Percentiles rank a stretch among this genome's conserved stretches.
Evolutionary conservation across 345 rosid species (phyloP).

Genomic region (Cardamine resedifolia): DNA sequence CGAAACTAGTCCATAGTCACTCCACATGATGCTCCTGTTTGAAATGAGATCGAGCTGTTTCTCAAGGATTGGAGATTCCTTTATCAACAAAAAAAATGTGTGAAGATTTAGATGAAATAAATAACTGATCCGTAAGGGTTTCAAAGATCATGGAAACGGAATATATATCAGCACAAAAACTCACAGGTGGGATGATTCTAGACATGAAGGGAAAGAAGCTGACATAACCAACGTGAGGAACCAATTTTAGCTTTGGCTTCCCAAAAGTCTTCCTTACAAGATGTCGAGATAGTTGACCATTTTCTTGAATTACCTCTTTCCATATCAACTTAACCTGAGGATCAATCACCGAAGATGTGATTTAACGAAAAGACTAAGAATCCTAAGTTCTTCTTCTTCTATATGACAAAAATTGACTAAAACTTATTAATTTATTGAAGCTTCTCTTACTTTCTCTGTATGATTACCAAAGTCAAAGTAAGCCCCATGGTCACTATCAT

Average conservation of each 20-base stretch:
- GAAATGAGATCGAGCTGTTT: slow-evolving; percentile 91
- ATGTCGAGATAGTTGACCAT: slow-evolving; percentile 57
- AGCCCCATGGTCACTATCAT: slow-evolving; percentile 71
- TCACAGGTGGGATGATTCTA: slow-evolving; percentile 85
- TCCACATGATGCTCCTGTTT: slow-evolving; percentile 74
- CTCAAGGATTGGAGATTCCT: slow-evolving; percentile 91
- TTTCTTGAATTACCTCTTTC: slow-evolving; percentile 60
- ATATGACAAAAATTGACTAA: not conserved
- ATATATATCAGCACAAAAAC: slow-evolving; percentile 33
- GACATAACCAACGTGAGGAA: slow-evolving; percentile 90
- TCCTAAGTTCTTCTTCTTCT: slow-evolving; percentile 1
- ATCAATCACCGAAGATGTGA: slow-evolving; percentile 4
- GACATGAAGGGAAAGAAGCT: slow-evolving; percentile 93
- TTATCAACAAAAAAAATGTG: not conserved
- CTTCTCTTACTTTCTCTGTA: slow-evolving; percentile 76
- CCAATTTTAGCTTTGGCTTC: slow-evolving; percentile 63
- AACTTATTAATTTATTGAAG: not conserved
- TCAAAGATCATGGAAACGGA: not conserved
- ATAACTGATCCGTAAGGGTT: not conserved
- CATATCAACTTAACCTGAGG: slow-evolving; percentile 76
- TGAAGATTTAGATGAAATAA: not conserved
- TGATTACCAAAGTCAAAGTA: slow-evolving; percentile 94
- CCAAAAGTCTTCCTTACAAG: slow-evolving; percentile 71
- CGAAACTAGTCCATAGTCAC: slow-evolving; percentile 83
- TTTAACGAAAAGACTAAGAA: slow-evolving; percentile 4